phyloP scores from a whole-genome alignment of 2,329 filamentous ascomycete genomes.

The Mycosphaerella sp. region DNA sequence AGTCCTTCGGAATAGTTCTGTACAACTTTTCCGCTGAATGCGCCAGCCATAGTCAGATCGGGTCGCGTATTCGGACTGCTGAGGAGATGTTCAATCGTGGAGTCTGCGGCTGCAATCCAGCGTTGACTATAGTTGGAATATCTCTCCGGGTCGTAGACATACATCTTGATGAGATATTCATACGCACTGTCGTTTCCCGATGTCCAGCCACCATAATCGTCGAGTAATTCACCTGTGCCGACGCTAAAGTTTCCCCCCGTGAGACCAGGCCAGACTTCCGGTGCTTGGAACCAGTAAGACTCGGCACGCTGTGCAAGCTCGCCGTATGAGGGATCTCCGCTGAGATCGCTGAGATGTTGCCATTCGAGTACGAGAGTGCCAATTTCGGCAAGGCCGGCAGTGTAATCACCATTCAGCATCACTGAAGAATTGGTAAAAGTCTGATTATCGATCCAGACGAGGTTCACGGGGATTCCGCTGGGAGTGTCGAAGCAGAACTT shows the following conservation, averaged over 20 bases:
- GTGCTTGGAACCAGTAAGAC: slow-evolving; percentile 61
- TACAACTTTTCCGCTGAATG: slow-evolving; percentile 45
- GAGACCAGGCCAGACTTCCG: slow-evolving; percentile 71
- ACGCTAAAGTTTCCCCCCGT: slow-evolving; percentile 63
- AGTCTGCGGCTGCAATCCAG: slow-evolving; percentile 70
- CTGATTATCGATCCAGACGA: slow-evolving; percentile 51
- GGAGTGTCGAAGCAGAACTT: slow-evolving; percentile 73
- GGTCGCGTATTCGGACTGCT: slow-evolving; percentile 60
- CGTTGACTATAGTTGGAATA: slow-evolving; percentile 54
- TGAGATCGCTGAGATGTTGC: slow-evolving; percentile 71
- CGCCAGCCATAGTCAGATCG: slow-evolving; percentile 65
- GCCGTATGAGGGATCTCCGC: slow-evolving; percentile 60
- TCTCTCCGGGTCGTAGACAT: slow-evolving; percentile 62
- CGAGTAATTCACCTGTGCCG: slow-evolving; percentile 57
- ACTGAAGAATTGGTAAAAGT: slow-evolving; percentile 19
- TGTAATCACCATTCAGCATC: slow-evolving; percentile 43
- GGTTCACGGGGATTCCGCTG: slow-evolving; percentile 67
- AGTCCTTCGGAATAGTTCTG: slow-evolving; percentile 45
- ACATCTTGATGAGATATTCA: slow-evolving; percentile 91
- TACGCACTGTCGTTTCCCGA: slow-evolving; percentile 76
- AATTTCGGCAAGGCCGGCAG: slow-evolving; percentile 68
- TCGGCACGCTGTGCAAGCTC: slow-evolving; percentile 61
- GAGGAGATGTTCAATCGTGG: slow-evolving; percentile 63
- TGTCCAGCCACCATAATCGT: slow-evolving; percentile 66
- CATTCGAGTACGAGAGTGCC: slow-evolving; percentile 79